phyloP scores from a whole-genome alignment of 2,329 filamentous ascomycete species.

The Bipolaris gigantea region DNA sequence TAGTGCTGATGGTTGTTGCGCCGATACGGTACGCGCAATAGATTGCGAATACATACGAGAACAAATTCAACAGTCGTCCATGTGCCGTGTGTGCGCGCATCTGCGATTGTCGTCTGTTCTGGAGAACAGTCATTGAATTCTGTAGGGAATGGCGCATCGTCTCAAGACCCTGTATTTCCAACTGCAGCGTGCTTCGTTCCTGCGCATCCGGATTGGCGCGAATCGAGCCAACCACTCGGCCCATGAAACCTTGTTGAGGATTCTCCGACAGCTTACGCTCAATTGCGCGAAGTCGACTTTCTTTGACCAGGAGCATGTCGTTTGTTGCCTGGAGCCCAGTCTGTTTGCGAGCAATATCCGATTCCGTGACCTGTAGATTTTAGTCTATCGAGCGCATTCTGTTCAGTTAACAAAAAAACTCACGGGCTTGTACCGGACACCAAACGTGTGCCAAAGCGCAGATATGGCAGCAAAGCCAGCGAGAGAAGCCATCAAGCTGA shows the following conservation, averaged over 20 bases:
- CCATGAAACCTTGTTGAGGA: slow-evolving; percentile 63
- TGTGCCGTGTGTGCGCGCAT: slow-evolving; percentile 67
- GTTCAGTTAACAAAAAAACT: slow-evolving; percentile 10
- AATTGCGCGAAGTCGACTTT: slow-evolving; percentile 69
- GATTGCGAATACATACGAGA: slow-evolving; percentile 69
- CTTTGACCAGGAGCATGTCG: slow-evolving; percentile 77
- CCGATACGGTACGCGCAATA: slow-evolving; percentile 85
- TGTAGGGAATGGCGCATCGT: slow-evolving; percentile 75
- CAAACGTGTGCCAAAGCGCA: slow-evolving; percentile 82
- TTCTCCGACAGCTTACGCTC: slow-evolving; percentile 63
- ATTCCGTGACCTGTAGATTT: slow-evolving; percentile 61
- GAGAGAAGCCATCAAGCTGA: slow-evolving; percentile 83
- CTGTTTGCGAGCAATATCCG: slow-evolving; percentile 75
- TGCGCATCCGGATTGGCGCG: slow-evolving; percentile 62
- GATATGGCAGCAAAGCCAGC: slow-evolving; percentile 89
- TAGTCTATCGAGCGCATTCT: slow-evolving; percentile 8
- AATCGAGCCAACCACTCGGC: slow-evolving; percentile 72
- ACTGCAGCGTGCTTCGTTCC: slow-evolving; percentile 59
- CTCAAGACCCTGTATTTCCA: slow-evolving; percentile 79
- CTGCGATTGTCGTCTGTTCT: slow-evolving; percentile 64
- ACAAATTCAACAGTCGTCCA: slow-evolving; percentile 66
- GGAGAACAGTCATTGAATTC: slow-evolving; percentile 65
- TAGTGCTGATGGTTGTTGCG: slow-evolving; percentile 68
- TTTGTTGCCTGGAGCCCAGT: slow-evolving; percentile 75
- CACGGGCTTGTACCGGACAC: slow-evolving; percentile 62